Base-by-base conservation (phyloP, 164 flowering plant genomes). In the Aristolochia contorta region DNA sequence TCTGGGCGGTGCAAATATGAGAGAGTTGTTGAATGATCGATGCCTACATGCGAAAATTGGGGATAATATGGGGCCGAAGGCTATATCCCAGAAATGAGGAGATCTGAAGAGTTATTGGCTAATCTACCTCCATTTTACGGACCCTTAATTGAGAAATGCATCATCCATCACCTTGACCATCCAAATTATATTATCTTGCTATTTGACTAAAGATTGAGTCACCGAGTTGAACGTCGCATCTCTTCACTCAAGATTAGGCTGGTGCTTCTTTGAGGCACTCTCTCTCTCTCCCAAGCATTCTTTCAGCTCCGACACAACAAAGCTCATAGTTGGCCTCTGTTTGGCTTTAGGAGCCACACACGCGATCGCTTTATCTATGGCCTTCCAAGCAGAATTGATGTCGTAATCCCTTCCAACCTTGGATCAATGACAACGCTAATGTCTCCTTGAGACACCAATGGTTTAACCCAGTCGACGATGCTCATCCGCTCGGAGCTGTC, bases 361-460 rank as follows among this genome's bases (percentile, higher is more conserved):
- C 10, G 67, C 64, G 75, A 81, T 67, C 47, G 85, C 84, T 16
- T 71, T 30, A n/a, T 81, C 85, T 9, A 69, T 33, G 8, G 72
- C 78, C 61, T 73, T 83, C 82, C 79, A 77, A 0, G 24, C 72
- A 9, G 87, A 77, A 32, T 69, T 70, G 9, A 47, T 27, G 19
- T 73, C 75, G 24, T 33, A 78, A 1, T 65, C 67, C 16, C 68
- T 4, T 50, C 15, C 32, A 84, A 15, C n/a, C 77, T 76, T 3
- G 73, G 72, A 63, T 84, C 88, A 18, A 78, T 75, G 16, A 72
- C 60, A 9, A 12, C 62, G n/a, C 43, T 23, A 0, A 79, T 65
- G 25, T 84, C 81, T 7, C 81, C 81, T 18, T 58, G 69, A 1
- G 57, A 60, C 19, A 80, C 56, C 68, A 79, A n/a, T 9, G 54